Conservation (phyloP, 208 protist genomes). For the Trypanosoma avium region DNA sequence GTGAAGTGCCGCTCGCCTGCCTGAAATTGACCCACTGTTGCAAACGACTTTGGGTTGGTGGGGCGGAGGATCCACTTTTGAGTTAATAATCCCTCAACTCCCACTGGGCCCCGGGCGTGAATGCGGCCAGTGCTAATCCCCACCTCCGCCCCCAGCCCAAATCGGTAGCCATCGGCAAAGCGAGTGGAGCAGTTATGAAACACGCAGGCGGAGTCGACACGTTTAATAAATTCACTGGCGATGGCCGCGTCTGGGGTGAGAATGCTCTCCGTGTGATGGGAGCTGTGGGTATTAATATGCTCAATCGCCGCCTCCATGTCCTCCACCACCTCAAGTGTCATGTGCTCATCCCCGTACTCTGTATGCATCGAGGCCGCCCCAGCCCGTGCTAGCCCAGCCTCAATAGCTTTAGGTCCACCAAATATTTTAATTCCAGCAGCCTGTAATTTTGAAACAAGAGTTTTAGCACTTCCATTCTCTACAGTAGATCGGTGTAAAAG, state of each 20-base stretch:
- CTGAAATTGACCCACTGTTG: slow-evolving; percentile 54
- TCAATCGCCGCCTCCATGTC: slow-evolving; percentile 66
- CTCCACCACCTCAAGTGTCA: slow-evolving; percentile 31
- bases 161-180: slow-evolving; percentile 91
- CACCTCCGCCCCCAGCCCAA: slow-evolving; percentile 94
- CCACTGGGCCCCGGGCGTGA: slow-evolving; percentile 92
- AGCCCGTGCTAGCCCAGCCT: slow-evolving; percentile 19
- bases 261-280: slow-evolving; percentile 91
- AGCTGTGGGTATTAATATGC: slow-evolving; percentile 88
- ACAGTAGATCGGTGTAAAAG: slow-evolving; percentile 73
- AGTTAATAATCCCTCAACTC: slow-evolving; percentile 90
- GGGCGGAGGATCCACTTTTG: slow-evolving; percentile 61
- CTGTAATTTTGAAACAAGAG: slow-evolving; percentile 39
- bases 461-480: slow-evolving; percentile 24
- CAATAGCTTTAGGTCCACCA: slow-evolving; percentile 38
- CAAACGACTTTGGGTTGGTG: slow-evolving; percentile 19
- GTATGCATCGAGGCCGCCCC: slow-evolving; percentile 35
- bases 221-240: slow-evolving; percentile 48
- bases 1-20: slow-evolving; percentile 46
- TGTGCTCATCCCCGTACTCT: slow-evolving; percentile 66
- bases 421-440: slow-evolving; percentile 57
- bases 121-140: slow-evolving; percentile 90
- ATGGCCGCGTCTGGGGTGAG: slow-evolving; percentile 55
- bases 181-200: slow-evolving; percentile 92
- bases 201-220: slow-evolving; percentile 88